Evolutionary conservation across 2,329 filamentous ascomycete genomes (phyloP), one percentile per base, ranked within the genome.

Genomic region (Alternaria infectoria): DNA sequence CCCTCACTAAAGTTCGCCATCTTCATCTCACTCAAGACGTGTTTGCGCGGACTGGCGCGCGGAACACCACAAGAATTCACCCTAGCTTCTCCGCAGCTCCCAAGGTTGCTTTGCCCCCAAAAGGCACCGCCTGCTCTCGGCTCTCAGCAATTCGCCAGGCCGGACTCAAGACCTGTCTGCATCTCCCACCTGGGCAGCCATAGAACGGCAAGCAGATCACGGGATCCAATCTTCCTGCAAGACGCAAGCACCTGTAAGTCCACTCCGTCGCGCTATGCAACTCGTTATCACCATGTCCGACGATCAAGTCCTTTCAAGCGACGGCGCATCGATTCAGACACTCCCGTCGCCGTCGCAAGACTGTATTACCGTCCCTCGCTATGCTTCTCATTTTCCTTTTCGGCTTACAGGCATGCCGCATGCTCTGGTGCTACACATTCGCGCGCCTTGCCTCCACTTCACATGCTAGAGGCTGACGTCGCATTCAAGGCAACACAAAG

Each of bases 221-320:
- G 77, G 79, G 77, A 79, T 74, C 69, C 63, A 62, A 55, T 30
- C 64, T 66, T 50, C 62, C 75, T 77, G 77, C 77, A 75, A 51
- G 74, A 67, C 74, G 46, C 64, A 59, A 62, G 62, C 69, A 51
- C 54, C 70, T 32, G 30, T 32, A 32, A 32, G 30, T 32, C 30
- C 13, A 32, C 30, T 32, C 30, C 47, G 46, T 66, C 55, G 64
- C 36, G 15, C 36, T 17, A 40, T 59, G 57, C 57, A 17, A 36
- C 40, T 54, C 25, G 40, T 15, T 21, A 43, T 46, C 44, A 46
- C 44, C 40, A 59, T 54, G 57, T 10, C 49, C 36, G 15, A 17
- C 36, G 9, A 40, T 40, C 36, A 40, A 47, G 44, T 19, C 19
- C 44, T 47, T 47, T 23, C 17, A 23, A 47, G 44, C 17, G 44